A percentile compares a stretch with the other conserved stretches of the same genome.
These are phyloP conservation scores for Aspergillus amoenus DNA, from an alignment of 2,329 filamentous ascomycete genomes.

Conservation along the genomic window DNA sequence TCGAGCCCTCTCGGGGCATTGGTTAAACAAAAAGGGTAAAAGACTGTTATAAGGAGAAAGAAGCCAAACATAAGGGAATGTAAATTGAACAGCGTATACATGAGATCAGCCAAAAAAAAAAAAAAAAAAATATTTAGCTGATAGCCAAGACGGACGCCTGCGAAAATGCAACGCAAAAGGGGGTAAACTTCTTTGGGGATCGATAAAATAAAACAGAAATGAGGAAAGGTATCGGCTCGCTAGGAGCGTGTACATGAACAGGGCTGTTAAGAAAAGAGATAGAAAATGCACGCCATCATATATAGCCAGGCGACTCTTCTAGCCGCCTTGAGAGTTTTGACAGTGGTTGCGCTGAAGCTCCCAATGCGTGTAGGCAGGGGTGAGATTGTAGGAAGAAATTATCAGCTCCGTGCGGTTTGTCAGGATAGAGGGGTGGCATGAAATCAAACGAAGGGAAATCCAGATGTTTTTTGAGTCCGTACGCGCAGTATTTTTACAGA, in stretches of 20 bases:
- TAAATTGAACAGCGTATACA: conserved; percentile 28
- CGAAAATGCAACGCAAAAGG: conserved; percentile 34
- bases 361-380: conserved; percentile 4
- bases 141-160: conserved; percentile 38
- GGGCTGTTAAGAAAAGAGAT: conserved; percentile 9
- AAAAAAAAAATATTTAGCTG: conserved; percentile 27
- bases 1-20: conserved; percentile 18
- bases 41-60: conserved; percentile 4
- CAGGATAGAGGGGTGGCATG: conserved; percentile 9
- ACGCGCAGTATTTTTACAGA: conserved; percentile 28
- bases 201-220: conserved; percentile 22
- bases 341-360: neutral
- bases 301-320: conserved; percentile 6
- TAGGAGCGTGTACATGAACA: conserved; percentile 24
- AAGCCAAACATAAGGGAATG: conserved; percentile 17
- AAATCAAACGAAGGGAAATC: conserved; percentile 19
- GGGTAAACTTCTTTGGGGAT: conserved; percentile 20
- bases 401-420: neutral
- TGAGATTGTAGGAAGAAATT: neutral
- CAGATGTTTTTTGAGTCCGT: conserved; percentile 32
- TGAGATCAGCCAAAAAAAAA: conserved; percentile 30
- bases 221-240: conserved; percentile 25
- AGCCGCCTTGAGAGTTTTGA: neutral
- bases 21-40: conserved; percentile 14
- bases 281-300: conserved; percentile 6